Evolutionary conservation across 2,329 filamentous ascomycete species (phyloP), one percentile per base, ranked within the genome.

Genomic region (Diaporthe sp.): DNA sequence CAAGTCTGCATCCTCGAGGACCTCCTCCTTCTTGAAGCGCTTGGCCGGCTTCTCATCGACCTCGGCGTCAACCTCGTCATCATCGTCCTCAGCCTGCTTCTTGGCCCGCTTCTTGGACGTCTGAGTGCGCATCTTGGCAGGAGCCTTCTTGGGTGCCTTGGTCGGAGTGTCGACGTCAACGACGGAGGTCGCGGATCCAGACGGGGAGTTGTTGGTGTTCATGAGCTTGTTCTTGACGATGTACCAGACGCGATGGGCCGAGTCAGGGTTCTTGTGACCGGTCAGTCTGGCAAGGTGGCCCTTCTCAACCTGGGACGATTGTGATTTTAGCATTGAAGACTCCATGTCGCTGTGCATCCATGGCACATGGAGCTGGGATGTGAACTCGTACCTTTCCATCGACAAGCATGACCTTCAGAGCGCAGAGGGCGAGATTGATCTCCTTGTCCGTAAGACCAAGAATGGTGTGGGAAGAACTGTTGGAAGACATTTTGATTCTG

Each of bases 191-290:
- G 60, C 15, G 39, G 72, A 20, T 34, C 42, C 57, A 37, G 39
- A 17, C 3, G 51, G 17, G 31, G 42, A 22, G 15, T 17, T 1
- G 22, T 12, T 8, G 31, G 2, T n/a, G 9, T 37, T 17, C 34
- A 25, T 20, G 15, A 65, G n/a, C 31, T 58, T 73, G 9, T 42
- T 60, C 25, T 51, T 72, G 42, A n/a, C 73, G 1, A 70, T 72
- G 44, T 70, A 70, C 74, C 74, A 75, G 20, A 75, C n/a, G 12
- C 51, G 51, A 34, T 28, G 20, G 44, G 74, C 74, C 28, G 61
- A 63, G 22, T 60, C 42, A 4, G 51, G 20, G 22, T 70, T 73
- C 5, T 8, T 9, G 42, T 75, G 74, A 4, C 74, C 74, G 8
- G 70, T 75, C 39, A 75, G 34, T 7, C 6, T 37, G 17, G 74